These are phyloP conservation scores for Eleusine coracana DNA, from an alignment of 176 grass and related monocot genomes.

Conservation along the genomic window DNA sequence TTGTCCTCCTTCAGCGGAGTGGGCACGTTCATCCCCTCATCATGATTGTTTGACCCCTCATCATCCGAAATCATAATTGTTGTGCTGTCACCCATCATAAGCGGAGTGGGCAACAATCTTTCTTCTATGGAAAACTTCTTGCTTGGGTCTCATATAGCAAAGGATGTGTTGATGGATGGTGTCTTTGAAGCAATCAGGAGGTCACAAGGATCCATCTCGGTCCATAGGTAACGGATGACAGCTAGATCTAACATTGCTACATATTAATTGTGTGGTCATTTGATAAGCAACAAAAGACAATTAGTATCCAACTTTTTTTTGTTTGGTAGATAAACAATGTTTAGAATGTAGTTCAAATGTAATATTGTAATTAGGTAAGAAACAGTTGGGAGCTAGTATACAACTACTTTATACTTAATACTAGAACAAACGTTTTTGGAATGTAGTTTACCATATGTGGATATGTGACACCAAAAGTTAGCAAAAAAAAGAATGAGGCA, in stretches of 20 bases:
- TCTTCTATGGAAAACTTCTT: not conserved
- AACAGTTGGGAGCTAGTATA: not conserved
- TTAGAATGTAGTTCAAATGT: not conserved
- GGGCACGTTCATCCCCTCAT: not conserved
- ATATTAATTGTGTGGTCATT: not conserved
- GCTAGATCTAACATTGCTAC: not conserved
- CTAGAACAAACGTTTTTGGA: no score
- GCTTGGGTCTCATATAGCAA: not conserved
- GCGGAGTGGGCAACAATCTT: not conserved
- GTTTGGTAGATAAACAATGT: not conserved
- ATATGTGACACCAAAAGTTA: no score
- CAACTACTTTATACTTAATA: not conserved
- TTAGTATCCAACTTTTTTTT: not conserved
- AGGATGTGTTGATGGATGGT: not conserved
- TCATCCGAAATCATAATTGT: not conserved
- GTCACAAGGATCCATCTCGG: not conserved
- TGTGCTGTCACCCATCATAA: not conserved
- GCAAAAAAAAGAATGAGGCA: no score
- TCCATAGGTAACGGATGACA: not conserved
- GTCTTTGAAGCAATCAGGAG: not conserved
- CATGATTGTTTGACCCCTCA: not conserved
- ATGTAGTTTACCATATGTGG: no score
- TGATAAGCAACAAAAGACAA: not conserved
- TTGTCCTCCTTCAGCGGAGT: not conserved
- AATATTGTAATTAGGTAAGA: not conserved